Base-by-base conservation (phyloP, 805 yeast species). In the Metschnikowia santaceciliae region DNA sequence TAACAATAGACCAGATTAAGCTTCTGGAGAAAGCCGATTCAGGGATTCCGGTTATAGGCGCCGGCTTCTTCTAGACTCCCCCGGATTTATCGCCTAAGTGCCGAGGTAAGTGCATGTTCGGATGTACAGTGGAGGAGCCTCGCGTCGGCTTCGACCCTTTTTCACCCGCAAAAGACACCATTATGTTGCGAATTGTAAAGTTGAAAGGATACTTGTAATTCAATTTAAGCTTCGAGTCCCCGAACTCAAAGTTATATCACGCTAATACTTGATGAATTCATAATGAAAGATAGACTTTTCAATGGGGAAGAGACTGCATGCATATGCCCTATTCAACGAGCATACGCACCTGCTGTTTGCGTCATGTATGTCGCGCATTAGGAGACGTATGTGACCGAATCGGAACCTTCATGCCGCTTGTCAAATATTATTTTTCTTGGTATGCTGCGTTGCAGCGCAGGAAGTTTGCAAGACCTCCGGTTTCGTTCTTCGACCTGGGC, bases 301-400 rank as follows among this genome's bases (percentile, higher is more conserved):
- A 3, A 14, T 39, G 32, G 42, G 42, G 19, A 4, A 8, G 17
- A 4, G 8, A 10, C 40, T 39, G 32, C 42, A 22, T 14, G 3
- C 3, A 3, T 3, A 15, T 30, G 11, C 26, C 20, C 46, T 7
- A n/a, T n/a, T 32, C 38, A 22, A 19, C 38, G 17, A 11, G 22
- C n/a, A 30, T 30, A 26, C 10, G 46, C 32, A 20, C 20, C 20
- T 32, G 38, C 36, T 42, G 22, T 32, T 32, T 6, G 20, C n/a
- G n/a, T 20, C 19, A 44, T 44, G 47, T 13, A 44, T 44, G 47
- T 44, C 47, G 47, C 47, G 34, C 47, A 44, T 23, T 17, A 13
- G 19, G 15, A 13, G 33, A 8, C 47, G 26, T 35, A n/a, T 17
- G 47, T 7, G 17, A 7, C 41, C 47, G 41, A 44, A 36, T 44